These are phyloP conservation scores for Hippophae tibetana DNA, from an alignment of 306 rosid genomes.

Conservation along the genomic window DNA sequence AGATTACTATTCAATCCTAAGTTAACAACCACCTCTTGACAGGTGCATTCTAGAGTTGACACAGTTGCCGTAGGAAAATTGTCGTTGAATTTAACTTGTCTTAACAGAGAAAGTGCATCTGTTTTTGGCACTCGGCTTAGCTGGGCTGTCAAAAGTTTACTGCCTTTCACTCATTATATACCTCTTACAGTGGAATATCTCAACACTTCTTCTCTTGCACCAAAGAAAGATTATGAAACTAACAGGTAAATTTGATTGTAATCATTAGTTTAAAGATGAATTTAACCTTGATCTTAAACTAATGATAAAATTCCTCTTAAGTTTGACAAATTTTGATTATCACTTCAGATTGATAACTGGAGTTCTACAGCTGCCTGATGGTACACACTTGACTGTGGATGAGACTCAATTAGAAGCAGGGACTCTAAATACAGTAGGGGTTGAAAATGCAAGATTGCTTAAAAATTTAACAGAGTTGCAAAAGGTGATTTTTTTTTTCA, in stretches of 20 bases:
- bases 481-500: slow-evolving; percentile 27
- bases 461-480: slow-evolving; percentile 55
- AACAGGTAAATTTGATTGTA: slow-evolving; percentile 37
- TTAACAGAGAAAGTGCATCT: slow-evolving; percentile 58
- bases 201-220: slow-evolving; percentile 60
- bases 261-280: no score
- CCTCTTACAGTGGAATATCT: slow-evolving; percentile 71
- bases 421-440: slow-evolving; percentile 63
- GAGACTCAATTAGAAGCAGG: slow-evolving; percentile 75
- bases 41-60: slow-evolving; percentile 74
- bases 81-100: slow-evolving; percentile 66
- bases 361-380: slow-evolving; percentile 76
- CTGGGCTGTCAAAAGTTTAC: slow-evolving; percentile 46
- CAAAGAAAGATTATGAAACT: slow-evolving; percentile 70
- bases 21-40: slow-evolving; percentile 1
- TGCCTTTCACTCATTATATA: slow-evolving; percentile 62
- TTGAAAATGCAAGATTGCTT: slow-evolving; percentile 72
- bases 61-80: slow-evolving; percentile 72
- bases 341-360: slow-evolving; percentile 69
- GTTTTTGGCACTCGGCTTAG: slow-evolving; percentile 47
- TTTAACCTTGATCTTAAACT: no score
- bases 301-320: slow-evolving; percentile 1
- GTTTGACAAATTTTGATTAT: slow-evolving; percentile 14
- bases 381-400: slow-evolving; percentile 78
- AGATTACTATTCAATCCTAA: not conserved